A percentile compares a stretch with the other conserved stretches of the same genome.
These are phyloP conservation scores for Vigna mungo DNA, from an alignment of 306 rosid species.

Conservation along the genomic window DNA sequence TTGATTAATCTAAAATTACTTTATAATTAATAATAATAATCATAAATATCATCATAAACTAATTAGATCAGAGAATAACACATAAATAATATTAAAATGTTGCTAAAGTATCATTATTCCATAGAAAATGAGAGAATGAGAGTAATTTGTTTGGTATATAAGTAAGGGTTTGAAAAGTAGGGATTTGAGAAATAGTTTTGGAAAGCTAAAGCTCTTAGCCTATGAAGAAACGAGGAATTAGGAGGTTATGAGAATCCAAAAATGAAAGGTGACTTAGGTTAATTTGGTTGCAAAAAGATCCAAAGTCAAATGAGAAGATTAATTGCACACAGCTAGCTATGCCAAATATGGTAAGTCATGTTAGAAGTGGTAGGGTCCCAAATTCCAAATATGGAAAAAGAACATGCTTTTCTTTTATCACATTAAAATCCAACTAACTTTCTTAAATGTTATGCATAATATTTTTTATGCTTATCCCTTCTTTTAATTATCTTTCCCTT, in stretches of 20 bases:
- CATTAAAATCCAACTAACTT: conserved; percentile 36
- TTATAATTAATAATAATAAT: too few species aligned
- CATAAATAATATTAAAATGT: too few species aligned
- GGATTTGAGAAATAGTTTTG: conserved; percentile 8
- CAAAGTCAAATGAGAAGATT: conserved; percentile 38
- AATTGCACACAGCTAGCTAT: conserved; percentile 29
- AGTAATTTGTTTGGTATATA: background rate
- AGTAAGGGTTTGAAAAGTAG: too few species aligned
- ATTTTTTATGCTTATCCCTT: conserved; percentile 28
- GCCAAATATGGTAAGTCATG: conserved; percentile 40
- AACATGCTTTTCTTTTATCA: background rate
- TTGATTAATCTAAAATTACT: too few species aligned
- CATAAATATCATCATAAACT: too few species aligned
- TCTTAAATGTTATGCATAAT: conserved; percentile 26
- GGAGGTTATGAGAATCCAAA: conserved; percentile 35
- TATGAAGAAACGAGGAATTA: conserved; percentile 38
- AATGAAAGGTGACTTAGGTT: conserved; percentile 42
- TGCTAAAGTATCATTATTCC: too few species aligned
- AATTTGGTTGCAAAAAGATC: conserved; percentile 33
- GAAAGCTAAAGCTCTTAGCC: background rate
- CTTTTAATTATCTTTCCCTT: background rate
- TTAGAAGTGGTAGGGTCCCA: conserved; percentile 37
- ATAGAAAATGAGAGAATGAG: too few species aligned
- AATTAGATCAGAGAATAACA: too few species aligned
- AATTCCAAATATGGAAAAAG: conserved; percentile 35